Conservation (phyloP, 2,329 filamentous ascomycete genomes). For the Torrubiellomyces zombiae region DNA sequence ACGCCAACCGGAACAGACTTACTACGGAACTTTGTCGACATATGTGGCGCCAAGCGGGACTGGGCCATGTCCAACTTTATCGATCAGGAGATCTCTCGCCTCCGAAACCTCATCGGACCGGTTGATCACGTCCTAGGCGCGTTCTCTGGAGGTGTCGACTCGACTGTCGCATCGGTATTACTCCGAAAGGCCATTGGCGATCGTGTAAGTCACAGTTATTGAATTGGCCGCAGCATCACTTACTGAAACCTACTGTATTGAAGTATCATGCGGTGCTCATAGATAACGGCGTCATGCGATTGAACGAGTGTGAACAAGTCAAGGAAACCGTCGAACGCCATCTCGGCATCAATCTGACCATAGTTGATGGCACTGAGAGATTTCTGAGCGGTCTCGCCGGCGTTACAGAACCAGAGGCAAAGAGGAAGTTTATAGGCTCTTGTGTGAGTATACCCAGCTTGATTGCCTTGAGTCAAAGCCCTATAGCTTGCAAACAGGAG, state of each 20-base stretch:
- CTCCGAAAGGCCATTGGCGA: slow-evolving; percentile 66
- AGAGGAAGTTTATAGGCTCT: slow-evolving; percentile 78
- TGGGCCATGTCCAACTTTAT: slow-evolving; percentile 83
- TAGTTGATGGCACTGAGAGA: slow-evolving; percentile 60
- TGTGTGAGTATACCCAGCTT: no score
- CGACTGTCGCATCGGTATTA: slow-evolving; percentile 70
- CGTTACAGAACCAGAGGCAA: slow-evolving; percentile 61
- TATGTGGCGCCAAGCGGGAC: slow-evolving; percentile 59
- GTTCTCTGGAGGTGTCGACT: slow-evolving; percentile 65
- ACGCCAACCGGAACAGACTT: slow-evolving; percentile 47
- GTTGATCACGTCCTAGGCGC: slow-evolving; percentile 59
- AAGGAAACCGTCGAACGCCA: slow-evolving; percentile 63
- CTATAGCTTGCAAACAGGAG: neutral
- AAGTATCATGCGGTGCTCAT: slow-evolving; percentile 55
- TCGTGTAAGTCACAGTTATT: no score
- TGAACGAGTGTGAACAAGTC: slow-evolving; percentile 71
- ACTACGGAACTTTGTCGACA: slow-evolving; percentile 70
- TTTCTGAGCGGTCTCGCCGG: slow-evolving; percentile 68
- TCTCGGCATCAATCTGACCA: slow-evolving; percentile 78
- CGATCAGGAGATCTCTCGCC: slow-evolving; percentile 63
- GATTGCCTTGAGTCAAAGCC: neutral
- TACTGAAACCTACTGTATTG: no score
- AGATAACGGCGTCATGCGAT: slow-evolving; percentile 58
- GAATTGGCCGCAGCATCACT: no score
- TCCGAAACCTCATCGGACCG: slow-evolving; percentile 65